Percentiles rank a stretch among this genome's conserved stretches.
These are phyloP conservation scores for Cruciata laevipes DNA, from an alignment of 257 asterid species.

Conservation along the genomic window DNA sequence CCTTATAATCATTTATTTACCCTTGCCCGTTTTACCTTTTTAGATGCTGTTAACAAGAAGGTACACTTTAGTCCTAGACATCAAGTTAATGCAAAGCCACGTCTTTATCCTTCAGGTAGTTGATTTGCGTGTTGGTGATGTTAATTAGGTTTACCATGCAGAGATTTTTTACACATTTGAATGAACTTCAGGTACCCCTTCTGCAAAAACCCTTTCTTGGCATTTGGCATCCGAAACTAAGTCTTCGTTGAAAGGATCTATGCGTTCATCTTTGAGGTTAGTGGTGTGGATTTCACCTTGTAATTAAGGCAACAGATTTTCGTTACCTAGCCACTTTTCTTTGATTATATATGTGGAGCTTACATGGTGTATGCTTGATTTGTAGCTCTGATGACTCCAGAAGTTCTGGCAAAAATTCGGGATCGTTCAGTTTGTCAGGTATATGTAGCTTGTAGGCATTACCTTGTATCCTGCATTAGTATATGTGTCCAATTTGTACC, in stretches of 20 bases:
- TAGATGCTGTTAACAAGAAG: slow-evolving; percentile 80
- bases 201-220: slow-evolving; percentile 89
- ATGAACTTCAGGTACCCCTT: slow-evolving; percentile 50
- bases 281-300: slow-evolving; percentile 21
- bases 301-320: not conserved
- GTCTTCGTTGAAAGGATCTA: slow-evolving; percentile 69
- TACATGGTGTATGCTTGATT: slow-evolving; percentile 23
- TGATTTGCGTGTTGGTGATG: slow-evolving; percentile 10
- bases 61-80: slow-evolving; percentile 72
- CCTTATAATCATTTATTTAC: slow-evolving; percentile 11
- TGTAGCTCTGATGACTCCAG: slow-evolving; percentile 60
- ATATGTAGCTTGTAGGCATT: slow-evolving; percentile 11
- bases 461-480: slow-evolving; percentile 4
- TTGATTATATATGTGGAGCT: not conserved
- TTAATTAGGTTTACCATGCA: not conserved
- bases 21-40: slow-evolving; percentile 16
- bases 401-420: slow-evolving; percentile 30
- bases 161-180: slow-evolving; percentile 1
- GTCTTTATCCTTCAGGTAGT: slow-evolving; percentile 59
- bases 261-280: slow-evolving; percentile 56
- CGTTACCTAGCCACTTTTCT: not conserved
- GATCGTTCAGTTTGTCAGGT: slow-evolving; percentile 46
- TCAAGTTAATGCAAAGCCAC: slow-evolving; percentile 47
- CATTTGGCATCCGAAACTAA: slow-evolving; percentile 94
- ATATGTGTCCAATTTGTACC: not conserved